phyloP scores from a whole-genome alignment of 1,284 basidiomycete genomes.

The Moesziomyces globuligerus region DNA sequence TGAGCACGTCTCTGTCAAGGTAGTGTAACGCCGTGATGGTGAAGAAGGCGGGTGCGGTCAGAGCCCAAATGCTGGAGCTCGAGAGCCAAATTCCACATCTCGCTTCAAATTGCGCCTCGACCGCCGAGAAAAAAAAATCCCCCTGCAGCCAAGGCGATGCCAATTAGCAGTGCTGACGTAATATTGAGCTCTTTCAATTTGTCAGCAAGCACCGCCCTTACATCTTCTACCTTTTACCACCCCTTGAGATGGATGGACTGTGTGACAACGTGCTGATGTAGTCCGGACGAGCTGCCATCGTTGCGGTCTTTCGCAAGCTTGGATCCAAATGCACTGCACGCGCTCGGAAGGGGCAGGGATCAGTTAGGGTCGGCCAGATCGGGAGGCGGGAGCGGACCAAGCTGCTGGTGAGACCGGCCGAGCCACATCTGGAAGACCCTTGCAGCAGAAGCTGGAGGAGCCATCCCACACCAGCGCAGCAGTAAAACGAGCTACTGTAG shows the following conservation, averaged over 20 bases:
- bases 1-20: not conserved
- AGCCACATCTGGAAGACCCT: not conserved
- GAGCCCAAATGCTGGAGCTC: not conserved
- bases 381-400: not conserved
- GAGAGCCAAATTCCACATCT: slow-evolving; percentile 7
- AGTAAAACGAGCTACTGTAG: not conserved
- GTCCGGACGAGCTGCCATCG: too few relatives aligned
- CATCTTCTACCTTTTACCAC: too few relatives aligned
- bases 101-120: not conserved
- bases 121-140: not conserved
- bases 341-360: not conserved
- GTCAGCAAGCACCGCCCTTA: too few relatives aligned
- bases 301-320: not conserved
- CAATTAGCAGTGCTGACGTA: too few relatives aligned
- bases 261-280: too few relatives aligned
- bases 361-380: not conserved
- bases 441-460: not conserved
- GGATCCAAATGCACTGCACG: not conserved
- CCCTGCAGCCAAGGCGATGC: not conserved
- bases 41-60: not conserved
- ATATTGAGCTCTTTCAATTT: too few relatives aligned
- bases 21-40: not conserved
- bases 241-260: too few relatives aligned
- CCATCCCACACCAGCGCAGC: not conserved
- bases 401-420: not conserved